Evolutionary conservation across 23 red algal species (phyloP), one percentile per base, ranked within the genome.

Genomic region (Gracilariopsis chorda): DNA sequence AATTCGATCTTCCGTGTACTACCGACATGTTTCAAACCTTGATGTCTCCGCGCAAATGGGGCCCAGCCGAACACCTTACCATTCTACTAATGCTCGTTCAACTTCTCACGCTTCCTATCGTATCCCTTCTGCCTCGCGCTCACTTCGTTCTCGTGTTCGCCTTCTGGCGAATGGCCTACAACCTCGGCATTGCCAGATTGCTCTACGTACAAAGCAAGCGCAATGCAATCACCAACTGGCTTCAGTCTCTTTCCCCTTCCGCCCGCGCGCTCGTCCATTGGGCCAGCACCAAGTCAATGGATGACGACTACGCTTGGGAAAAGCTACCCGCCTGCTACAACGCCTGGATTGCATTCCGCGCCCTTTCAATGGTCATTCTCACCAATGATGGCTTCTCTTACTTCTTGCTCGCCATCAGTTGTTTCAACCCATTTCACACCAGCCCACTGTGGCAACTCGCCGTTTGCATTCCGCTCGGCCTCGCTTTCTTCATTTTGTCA

Each of bases 381-480:
- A 90, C 93, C 67, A 99, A 99, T 55, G 97, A 99, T 75, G 97
- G 97, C 17, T 55, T 87, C 17, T 87, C 97, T 49, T 99, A 96
- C 84, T 61, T 92, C 45, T 43, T 96, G 29, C 68, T 96, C 21
- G 82, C 60, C n/a, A 42, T 91, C 49, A 80, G 72, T n/a, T 90
- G 77, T 23, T 82, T 95, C 57, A 80, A 85, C 42, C 94, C 94
- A 49, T 76, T 78, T 3, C 68, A 51, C 19, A 61, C 73, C 14
- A 48, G 60, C 7, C 32, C 74, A n/a, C 28, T 80, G 21, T 44
- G 37, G 36, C 27, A 59, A 51, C 75, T 92, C 3, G 68, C 47
- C 34, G 35, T 84, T 14, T 90, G 87, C 37, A 57, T 92, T 71
- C 51, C 80, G 5, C 34, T 77, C 4, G 90, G 93, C 23, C 16